Evolutionary conservation across 257 asterid species (phyloP), one percentile per base, ranked within the genome.

Genomic region (Solanum appendiculatum): DNA sequence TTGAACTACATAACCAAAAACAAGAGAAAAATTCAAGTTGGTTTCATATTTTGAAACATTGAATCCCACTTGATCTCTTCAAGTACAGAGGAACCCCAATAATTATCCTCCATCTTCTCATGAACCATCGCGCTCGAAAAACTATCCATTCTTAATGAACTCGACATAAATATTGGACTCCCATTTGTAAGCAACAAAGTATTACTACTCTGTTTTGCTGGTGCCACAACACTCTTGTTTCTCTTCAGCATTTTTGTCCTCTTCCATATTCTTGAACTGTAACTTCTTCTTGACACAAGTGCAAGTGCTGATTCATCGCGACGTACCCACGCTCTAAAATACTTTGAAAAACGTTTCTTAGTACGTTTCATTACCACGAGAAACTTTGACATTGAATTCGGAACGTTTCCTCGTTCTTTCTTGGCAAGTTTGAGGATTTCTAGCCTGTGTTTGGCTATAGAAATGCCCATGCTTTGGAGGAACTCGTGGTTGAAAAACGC

Each of bases 61-160:
- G 98, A 78, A 90, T 94, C 96, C 97, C 97, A 94, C 90, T 92
- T 92, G 87, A 92, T 89, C 85, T 95, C 95, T 74, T 95, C 97
- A 86, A 90, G 91, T 3, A 88, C 92, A 87, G 91, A 84, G 1
- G 94, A 87, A 88, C 92, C 90, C 89, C 91, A 91, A 58, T 93
- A 92, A 7, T 93, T 92, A 18, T 83, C 37, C 12, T 69, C 88
- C 87, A 51, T 54, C n/a, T 85, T 89, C 29, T 87, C 89, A 18
- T 81, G 33, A 77, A 82, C 88, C 78, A 86, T 8, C 6, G 93
- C 92, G 87, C 94, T 89, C 6, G 94, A 89, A 78, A 93, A 92
- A 21, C 95, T 93, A 23, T 90, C 88, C 75, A 91, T 89, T 86
- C 98, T 91, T 14, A 95, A 89, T 14, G 96, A 89, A 86, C 92